phyloP scores from a whole-genome alignment of 495 filamentous ascomycete genomes.

The Xylaria sp. region DNA sequence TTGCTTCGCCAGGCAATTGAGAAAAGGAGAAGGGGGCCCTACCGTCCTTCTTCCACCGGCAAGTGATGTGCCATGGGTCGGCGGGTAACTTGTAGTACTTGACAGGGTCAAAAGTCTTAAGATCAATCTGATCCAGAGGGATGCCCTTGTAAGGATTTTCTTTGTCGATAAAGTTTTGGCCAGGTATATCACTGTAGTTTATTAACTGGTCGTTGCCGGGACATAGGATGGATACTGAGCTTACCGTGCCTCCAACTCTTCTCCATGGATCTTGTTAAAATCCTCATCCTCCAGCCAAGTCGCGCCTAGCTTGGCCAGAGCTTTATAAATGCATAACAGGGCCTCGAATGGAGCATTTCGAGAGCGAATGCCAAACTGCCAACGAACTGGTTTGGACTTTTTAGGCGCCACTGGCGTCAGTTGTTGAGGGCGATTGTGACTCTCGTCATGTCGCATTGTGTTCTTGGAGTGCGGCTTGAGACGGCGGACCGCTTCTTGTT shows the following conservation, averaged over 20 bases:
- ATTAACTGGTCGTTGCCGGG: background rate
- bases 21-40: conserved; percentile 62
- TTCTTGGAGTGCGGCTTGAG: conserved; percentile 80
- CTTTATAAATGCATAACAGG: conserved; percentile 91
- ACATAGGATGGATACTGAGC: background rate
- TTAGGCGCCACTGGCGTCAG: conserved; percentile 69
- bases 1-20: background rate
- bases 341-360: conserved; percentile 93
- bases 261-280: conserved; percentile 48
- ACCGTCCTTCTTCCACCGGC: conserved; percentile 82
- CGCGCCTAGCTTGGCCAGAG: conserved; percentile 83
- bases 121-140: conserved; percentile 34
- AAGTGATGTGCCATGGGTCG: conserved; percentile 95
- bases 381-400: conserved; percentile 75
- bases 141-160: conserved; percentile 39
- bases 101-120: conserved; percentile 45
- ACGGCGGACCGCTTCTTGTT: conserved; percentile 74
- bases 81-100: conserved; percentile 76
- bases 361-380: conserved; percentile 97
- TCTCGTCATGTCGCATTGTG: conserved; percentile 64
- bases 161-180: conserved; percentile 1
- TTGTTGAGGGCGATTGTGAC: conserved; percentile 69
- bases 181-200: conserved; percentile 1
- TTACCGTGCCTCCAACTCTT: conserved; percentile 37
- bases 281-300: conserved; percentile 76